Conservation (phyloP, 805 yeast genomes). For the Candida saitoana region DNA sequence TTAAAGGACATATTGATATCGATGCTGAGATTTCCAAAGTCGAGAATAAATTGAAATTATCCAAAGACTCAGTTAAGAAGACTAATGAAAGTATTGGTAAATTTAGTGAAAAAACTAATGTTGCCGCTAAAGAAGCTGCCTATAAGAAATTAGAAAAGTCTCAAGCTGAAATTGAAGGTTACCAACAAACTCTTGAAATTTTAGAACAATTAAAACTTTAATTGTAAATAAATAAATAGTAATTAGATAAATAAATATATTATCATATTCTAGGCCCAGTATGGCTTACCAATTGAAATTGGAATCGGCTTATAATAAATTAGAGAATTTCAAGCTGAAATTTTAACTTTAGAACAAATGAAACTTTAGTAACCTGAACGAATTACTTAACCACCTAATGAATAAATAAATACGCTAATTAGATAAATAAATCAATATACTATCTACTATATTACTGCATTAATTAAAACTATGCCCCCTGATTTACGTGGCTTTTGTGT, state of each 20-base stretch:
- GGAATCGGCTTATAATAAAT: too few species aligned
- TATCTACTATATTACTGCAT: too few species aligned
- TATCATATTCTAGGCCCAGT: too few species aligned
- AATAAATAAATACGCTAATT: too few species aligned
- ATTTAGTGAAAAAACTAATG: slow-evolving; percentile 81
- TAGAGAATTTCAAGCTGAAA: too few species aligned
- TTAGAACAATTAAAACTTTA: slow-evolving; percentile 70
- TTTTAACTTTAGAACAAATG: too few species aligned
- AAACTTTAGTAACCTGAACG: too few species aligned
- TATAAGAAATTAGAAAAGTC: slow-evolving; percentile 61
- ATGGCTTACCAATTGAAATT: too few species aligned
- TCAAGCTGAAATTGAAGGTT: slow-evolving; percentile 84
- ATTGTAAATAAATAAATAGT: neutral
- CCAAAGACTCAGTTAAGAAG: slow-evolving; percentile 53
- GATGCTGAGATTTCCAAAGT: slow-evolving; percentile 89
- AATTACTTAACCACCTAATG: too few species aligned
- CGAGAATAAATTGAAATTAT: slow-evolving; percentile 65
- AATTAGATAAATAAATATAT: neutral
- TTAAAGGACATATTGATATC: slow-evolving; percentile 90
- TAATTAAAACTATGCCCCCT: too few species aligned
- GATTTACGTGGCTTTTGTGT: too few species aligned
- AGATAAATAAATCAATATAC: too few species aligned
- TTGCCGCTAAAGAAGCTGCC: slow-evolving; percentile 76
- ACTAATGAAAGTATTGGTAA: slow-evolving; percentile 75
- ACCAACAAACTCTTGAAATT: slow-evolving; percentile 78